Base-by-base conservation (phyloP, 2,329 filamentous ascomycete genomes). In the Phoma herbarum region DNA sequence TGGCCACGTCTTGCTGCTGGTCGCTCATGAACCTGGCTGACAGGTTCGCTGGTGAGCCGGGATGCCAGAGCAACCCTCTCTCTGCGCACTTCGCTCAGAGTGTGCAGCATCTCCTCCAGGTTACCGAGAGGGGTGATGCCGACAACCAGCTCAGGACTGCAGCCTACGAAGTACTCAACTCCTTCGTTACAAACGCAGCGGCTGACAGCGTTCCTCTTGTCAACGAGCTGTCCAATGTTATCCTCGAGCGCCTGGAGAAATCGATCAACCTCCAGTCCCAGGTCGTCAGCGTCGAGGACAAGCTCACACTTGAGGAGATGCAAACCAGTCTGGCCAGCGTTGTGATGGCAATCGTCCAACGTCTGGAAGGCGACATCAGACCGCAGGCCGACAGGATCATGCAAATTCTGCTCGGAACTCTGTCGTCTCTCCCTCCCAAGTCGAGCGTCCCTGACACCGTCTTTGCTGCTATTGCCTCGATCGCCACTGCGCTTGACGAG, bases 1-100 rank as follows among this genome's bases (percentile, higher is more conserved):
- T 99, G 89, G 95, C 94, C 29, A 89, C 92, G 54, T 99, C 95
- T 28, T 98, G 95, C 87, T 99, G 95, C 82, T 97, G 96, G 95
- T 93, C 95, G 29, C 82, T 99, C 67, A 98, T 99, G 92, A 99
- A 98, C 80, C 82, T 99, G 75, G 94, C 95, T 11, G 95, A 99
- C 76, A 90, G 93, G 61, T 99, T 98, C 76, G 91, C 93, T 28
- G 92, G 93, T 57, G 93, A 97, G 54, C 85, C 89, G 55, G 92
- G 91, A 48, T 90, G 89, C 60, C 83, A 89, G 70, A 84, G 84
- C 47, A 99, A 98, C 81, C 86, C 92, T 42, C 84, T 99, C 48
- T 96, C 93, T 2, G 88, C 89, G 62, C 92, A 97, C 81, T 99
- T 99, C 82, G 90, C 97, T 80, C 87, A 93, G 71, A 97, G 93